These are phyloP conservation scores for Zopfia rhizophila DNA, from an alignment of 2,329 filamentous ascomycete species.

Conservation along the genomic window DNA sequence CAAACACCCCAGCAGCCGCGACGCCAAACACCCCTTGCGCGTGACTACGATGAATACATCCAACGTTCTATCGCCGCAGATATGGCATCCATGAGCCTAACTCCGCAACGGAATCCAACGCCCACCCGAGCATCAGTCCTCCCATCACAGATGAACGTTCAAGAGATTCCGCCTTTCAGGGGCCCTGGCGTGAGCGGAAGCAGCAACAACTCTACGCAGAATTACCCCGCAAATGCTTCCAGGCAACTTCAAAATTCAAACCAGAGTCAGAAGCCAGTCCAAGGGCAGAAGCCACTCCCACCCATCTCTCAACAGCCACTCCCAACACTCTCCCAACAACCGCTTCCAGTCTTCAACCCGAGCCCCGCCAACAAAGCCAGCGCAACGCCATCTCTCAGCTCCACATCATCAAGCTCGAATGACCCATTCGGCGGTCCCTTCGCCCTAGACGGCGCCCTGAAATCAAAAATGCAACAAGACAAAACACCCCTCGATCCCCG, in stretches of 20 bases:
- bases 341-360: conserved; percentile 31
- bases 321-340: conserved; percentile 37
- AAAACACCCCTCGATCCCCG: conserved; percentile 9
- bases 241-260: conserved; percentile 31
- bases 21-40: conserved; percentile 46
- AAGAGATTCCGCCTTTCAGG: conserved; percentile 48
- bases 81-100: conserved; percentile 53
- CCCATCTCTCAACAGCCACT: conserved; percentile 35
- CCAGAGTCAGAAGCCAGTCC: conserved; percentile 24
- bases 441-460: conserved; percentile 22
- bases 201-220: conserved; percentile 12
- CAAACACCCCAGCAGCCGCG: conserved; percentile 36
- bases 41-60: conserved; percentile 58
- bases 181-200: conserved; percentile 30
- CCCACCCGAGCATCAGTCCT: conserved; percentile 47
- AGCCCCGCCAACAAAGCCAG: conserved; percentile 4
- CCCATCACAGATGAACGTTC: conserved; percentile 41
- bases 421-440: conserved; percentile 44
- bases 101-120: conserved; percentile 40
- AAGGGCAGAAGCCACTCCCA: conserved; percentile 31
- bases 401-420: conserved; percentile 36
- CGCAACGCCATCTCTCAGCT: conserved; percentile 17
- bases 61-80: conserved; percentile 58
- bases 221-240: conserved; percentile 32
- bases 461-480: conserved; percentile 13